Percentiles rank a stretch among this genome's conserved stretches.
Conservation (phyloP, 352 stramenopile species). For the Elongisporangium senticosum region DNA sequence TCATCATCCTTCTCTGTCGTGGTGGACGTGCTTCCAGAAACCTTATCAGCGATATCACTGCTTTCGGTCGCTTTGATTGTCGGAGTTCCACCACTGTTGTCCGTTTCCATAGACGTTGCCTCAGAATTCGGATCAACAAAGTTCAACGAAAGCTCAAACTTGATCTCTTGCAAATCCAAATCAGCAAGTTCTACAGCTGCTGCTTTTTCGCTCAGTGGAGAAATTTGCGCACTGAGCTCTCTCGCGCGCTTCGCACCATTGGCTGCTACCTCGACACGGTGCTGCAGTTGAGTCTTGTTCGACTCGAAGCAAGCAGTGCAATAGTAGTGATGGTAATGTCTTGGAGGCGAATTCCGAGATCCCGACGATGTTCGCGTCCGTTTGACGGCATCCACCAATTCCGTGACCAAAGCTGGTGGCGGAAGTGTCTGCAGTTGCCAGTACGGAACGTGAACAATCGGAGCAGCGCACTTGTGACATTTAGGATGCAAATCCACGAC, state of each 20-base stretch:
- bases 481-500: constrained; percentile 93
- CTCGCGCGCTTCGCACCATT: constrained; percentile 60
- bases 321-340: constrained; percentile 84
- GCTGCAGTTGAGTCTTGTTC: constrained; percentile 70
- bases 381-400: constrained; percentile 77
- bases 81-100: constrained; percentile 12
- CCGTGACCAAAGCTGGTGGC: constrained; percentile 53
- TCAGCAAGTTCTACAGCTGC: constrained; percentile 51
- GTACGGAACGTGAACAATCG: constrained; percentile 83
- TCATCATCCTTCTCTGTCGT: constrained; percentile 15
- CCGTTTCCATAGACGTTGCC: constrained; percentile 10
- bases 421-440: constrained; percentile 76
- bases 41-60: constrained; percentile 9
- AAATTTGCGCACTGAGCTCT: constrained; percentile 57
- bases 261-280: constrained; percentile 65
- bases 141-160: constrained; percentile 51
- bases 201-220: constrained; percentile 57
- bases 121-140: constrained; percentile 48
- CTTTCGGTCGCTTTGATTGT: not conserved
- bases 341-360: constrained; percentile 54
- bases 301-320: constrained; percentile 60
- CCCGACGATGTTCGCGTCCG: constrained; percentile 64
- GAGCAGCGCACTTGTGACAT: constrained; percentile 84
- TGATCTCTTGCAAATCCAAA: constrained; percentile 79
- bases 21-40: constrained; percentile 18